Base-by-base conservation (phyloP, 345 rosid species). In the Citrus australasica region DNA sequence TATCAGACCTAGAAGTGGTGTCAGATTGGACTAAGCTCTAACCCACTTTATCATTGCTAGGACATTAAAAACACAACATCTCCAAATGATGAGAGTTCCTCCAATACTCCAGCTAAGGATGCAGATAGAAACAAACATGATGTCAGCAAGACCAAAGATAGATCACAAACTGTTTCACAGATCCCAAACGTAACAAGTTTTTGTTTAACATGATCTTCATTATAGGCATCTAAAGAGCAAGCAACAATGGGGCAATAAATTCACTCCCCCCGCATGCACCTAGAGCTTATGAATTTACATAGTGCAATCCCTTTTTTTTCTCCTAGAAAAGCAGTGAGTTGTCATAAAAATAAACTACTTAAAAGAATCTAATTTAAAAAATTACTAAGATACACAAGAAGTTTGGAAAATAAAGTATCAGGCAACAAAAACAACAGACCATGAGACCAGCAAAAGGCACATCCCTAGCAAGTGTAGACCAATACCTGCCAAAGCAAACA, bases 401-500 rank as follows among this genome's bases (percentile, higher is more conserved):
- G 6, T 62, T 27, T 60, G 55, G 58, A 71, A 46, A 46, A 19
- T 11, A 27, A 53, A 56, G n/a, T 7, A 53, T 42, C 8, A 19
- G 48, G 11, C 55, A 51, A n/a, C 62, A 51, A 11, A 73, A 80
- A 63, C 46, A 35, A 77, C 86, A 73, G 84, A 95, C 98, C 98
- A 95, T 93, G 63, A 95, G 90, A 79, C 98, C 98, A 66, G 98
- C 97, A 86, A 93, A 93, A 69, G 98, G 98, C 32, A 95, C 93
- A 88, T 95, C 98, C 87, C 98, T 92, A 33, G 93, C 98, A 74
- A 95, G 89, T 48, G 98, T 95, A 77, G 98, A 95, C 88, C 93
- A 79, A 81, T 92, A 95, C 79, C 98, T 95, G 86, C 77, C 74
- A 85, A 83, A 76, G 61, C 25, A 82, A 78, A 35, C 35, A 61